Base-by-base conservation (phyloP, 2,329 filamentous ascomycete species). In the Hypoxylon sp. region DNA sequence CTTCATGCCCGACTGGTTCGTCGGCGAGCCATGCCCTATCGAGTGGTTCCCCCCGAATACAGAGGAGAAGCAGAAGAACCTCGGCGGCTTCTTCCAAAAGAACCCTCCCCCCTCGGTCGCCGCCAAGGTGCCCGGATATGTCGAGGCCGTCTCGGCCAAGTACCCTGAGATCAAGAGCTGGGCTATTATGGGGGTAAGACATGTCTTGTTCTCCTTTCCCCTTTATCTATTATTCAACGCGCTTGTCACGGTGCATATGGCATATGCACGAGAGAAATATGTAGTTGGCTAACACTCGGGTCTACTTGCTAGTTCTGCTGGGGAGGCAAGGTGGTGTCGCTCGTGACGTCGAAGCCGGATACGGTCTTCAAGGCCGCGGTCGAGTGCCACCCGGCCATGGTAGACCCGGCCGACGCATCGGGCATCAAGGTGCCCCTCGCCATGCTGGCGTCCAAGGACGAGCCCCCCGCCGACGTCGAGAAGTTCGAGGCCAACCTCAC, bases 1-100 rank as follows among this genome's bases (percentile, higher is more conserved):
- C 66, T 92, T 93, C 77, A 93, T 97, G 63, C 93, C 93, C 23
- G 93, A 97, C 77, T 94, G 91, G 82, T 96, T 97, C 79, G 83
- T 90, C 58, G 92, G 91, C 72, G 81, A 84, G 64, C 89, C 91
- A 1, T 77, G 76, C 68, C 75, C 78, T 46, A 81, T 86, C 72
- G 78, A 78, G 69, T 75, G 82, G 77, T 85, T 85, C 71, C 88
- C 88, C 2, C 83, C 87, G 20, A 74, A 86, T 74, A 89, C 75
- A 4, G 76, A 83, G 4, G 86, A 90, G 67, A 88, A 90, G 75
- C 74, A 84, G 70, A 77, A 83, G 73, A 78, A 77, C 21, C 77
- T 90, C 3, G 78, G 78, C 23, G 76, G 72, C 3, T 90, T 89
- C 76, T 83, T 90, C 68, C 72, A 73, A 35, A 81, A 78, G 58